Evolutionary conservation across 1,284 basidiomycete genomes (phyloP).

Genomic region (Malassezia cuniculi): DNA sequence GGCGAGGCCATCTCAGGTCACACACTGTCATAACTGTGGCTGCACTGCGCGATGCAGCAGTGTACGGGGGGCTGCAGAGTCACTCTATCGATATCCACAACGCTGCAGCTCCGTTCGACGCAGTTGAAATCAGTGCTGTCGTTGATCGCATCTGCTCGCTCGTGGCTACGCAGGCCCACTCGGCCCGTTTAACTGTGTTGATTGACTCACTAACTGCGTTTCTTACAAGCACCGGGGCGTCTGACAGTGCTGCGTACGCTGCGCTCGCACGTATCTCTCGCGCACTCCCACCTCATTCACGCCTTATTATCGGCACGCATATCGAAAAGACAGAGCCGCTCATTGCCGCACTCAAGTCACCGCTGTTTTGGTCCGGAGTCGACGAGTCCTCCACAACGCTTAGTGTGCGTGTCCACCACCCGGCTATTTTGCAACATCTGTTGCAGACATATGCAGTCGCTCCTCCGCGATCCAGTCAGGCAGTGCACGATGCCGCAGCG

Average conservation of each 20-base stretch:
- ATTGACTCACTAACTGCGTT: constrained; percentile 30
- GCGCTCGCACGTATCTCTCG: constrained; percentile 6
- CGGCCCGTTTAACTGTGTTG: constrained; percentile 16
- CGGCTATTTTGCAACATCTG: constrained; percentile 20
- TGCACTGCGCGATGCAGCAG: constrained; percentile 4
- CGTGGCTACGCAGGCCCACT: not conserved
- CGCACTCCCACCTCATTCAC: constrained; percentile 11
- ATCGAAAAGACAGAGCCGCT: constrained; percentile 12
- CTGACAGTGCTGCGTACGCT: constrained; percentile 15
- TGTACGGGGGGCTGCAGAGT: too few relatives aligned
- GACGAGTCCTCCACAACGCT: constrained; percentile 8
- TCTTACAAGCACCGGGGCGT: constrained; percentile 10
- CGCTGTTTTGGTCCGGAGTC: constrained; percentile 18
- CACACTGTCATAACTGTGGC: not conserved
- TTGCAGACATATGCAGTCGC: constrained; percentile 24
- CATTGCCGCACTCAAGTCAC: constrained; percentile 17
- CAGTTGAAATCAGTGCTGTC: constrained; percentile 5
- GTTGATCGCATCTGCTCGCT: constrained; percentile 4
- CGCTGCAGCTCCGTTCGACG: constrained; percentile 2
- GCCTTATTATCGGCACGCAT: constrained; percentile 21
- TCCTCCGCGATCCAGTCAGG: constrained; percentile 15
- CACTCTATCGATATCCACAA: too few relatives aligned
- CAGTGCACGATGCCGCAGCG: constrained; percentile 12
- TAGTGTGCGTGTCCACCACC: constrained; percentile 14
- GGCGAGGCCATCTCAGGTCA: constrained; percentile 3